phyloP scores from a whole-genome alignment of 2,329 filamentous ascomycete genomes.

The Stylonectria norvegica region DNA sequence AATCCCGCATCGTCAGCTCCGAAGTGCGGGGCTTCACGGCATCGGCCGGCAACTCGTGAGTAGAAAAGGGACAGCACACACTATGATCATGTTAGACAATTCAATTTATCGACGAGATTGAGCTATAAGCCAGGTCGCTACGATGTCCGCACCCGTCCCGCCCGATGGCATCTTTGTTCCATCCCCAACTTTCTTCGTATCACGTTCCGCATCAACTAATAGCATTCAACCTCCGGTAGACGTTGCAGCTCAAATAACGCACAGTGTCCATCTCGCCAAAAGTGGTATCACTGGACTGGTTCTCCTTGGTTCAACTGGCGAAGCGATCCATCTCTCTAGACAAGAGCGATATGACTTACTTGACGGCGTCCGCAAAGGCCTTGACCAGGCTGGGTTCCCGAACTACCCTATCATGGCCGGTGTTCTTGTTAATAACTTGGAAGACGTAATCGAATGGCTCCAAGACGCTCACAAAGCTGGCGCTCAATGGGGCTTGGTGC shows the following conservation, averaged over 20 bases:
- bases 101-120: no score
- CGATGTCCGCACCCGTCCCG: not conserved
- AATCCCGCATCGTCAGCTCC: no score
- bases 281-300: slow-evolving; percentile 60
- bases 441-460: slow-evolving; percentile 20
- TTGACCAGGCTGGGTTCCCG: slow-evolving; percentile 53
- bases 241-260: slow-evolving; percentile 51
- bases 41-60: no score
- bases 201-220: not conserved
- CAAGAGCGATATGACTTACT: slow-evolving; percentile 55
- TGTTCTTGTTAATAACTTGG: slow-evolving; percentile 54
- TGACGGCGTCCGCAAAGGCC: slow-evolving; percentile 49
- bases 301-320: slow-evolving; percentile 60
- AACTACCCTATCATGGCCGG: slow-evolving; percentile 54
- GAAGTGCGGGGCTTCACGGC: no score
- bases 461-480: slow-evolving; percentile 4
- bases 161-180: not conserved
- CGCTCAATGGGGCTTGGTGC: slow-evolving; percentile 46
- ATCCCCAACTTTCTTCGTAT: not conserved
- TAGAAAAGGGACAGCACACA: no score
- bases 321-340: slow-evolving; percentile 58
- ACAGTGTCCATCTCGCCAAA: slow-evolving; percentile 57
- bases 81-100: no score
- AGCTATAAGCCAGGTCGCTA: not conserved
- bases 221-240: not conserved